Percentiles rank a stretch among this genome's conserved stretches.
Evolutionary conservation across 768 basidiomycete genomes (phyloP).

Genomic region (Cystofilobasidium capitatum): DNA sequence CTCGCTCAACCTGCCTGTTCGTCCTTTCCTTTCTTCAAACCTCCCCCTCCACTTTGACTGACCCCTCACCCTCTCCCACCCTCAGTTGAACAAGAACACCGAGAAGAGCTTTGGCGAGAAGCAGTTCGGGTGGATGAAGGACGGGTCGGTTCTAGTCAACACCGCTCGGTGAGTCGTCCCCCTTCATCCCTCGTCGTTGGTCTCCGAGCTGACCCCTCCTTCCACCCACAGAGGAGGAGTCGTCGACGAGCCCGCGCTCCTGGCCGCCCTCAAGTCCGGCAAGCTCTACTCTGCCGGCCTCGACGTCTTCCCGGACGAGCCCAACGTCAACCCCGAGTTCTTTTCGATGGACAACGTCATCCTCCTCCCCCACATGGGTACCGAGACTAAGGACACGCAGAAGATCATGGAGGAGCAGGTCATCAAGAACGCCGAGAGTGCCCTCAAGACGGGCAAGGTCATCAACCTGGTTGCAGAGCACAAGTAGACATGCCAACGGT

Average conservation of each 20-base stretch:
- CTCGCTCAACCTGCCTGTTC: slow-evolving; percentile 66
- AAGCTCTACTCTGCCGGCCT: slow-evolving; percentile 26
- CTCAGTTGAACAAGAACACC: slow-evolving; percentile 27
- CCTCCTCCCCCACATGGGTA: slow-evolving; percentile 86
- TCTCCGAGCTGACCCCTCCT: too few relatives aligned
- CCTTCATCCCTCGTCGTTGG: too few relatives aligned
- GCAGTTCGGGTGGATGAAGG: slow-evolving; percentile 27
- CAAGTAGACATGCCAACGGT: slow-evolving; percentile 5
- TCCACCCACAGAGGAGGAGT: too few relatives aligned
- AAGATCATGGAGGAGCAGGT: slow-evolving; percentile 24
- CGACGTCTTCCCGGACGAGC: slow-evolving; percentile 27
- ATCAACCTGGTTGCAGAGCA: slow-evolving; percentile 27
- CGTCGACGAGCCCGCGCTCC: slow-evolving; percentile 25
- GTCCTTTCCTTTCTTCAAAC: background rate
- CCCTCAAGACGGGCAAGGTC: slow-evolving; percentile 19
- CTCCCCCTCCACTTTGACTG: background rate
- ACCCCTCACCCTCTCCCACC: too few relatives aligned
- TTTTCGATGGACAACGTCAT: slow-evolving; percentile 73
- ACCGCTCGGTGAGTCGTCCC: too few relatives aligned
- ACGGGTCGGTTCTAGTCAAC: slow-evolving; percentile 26
- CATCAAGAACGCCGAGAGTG: slow-evolving; percentile 20
- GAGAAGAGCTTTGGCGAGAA: slow-evolving; percentile 27
- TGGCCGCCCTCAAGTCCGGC: slow-evolving; percentile 21
- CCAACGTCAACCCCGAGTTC: slow-evolving; percentile 17
- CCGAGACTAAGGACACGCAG: slow-evolving; percentile 71